Evolutionary conservation across 805 yeast genomes (phyloP), one percentile per base, ranked within the genome.

Genomic region (Cyberlindnera euphorbiae): DNA sequence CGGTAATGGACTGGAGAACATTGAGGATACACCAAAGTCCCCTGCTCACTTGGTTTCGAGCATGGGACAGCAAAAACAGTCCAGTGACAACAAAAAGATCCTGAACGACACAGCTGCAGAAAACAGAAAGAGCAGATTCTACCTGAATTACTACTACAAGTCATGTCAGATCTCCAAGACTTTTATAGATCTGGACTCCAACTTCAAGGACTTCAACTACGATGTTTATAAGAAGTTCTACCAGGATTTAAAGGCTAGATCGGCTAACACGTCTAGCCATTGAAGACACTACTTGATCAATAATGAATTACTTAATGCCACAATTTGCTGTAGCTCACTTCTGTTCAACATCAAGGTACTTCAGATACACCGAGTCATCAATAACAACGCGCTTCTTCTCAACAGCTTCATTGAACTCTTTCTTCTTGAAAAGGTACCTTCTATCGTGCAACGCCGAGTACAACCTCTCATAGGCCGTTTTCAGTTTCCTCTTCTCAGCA

Each of bases 111-210:
- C 39, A 8, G 30, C 32, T 16, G 36, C 40, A 14, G 46, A 45
- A 15, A 38, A 35, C 23, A 39, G 42, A 39, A 42, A 41, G 38
- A 45, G 40, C 23, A 42, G 41, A 22, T 55, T 62, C 63, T 58
- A 61, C 39, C 42, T 60, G 47, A 62, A 63, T 28, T 67, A 67
- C 37, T 64, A 64, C 40, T 76, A 74, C 58, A 77, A 75, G 57
- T 69, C 79, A 27, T 75, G 74, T 49, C 80, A 77, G 55, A 67
- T 78, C 9, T 69, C 79, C 21, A 76, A 75, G 54, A 67, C 75
- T 41, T 75, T 78, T 48, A 71, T 76, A 47, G 84, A 78, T 49
- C 62, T 78, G 43, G 82, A 77, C 53, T 73, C 72, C 55, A 76
- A 73, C 51, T 77, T 78, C 52, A 71, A 77, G 23, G 66, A 66